Evolutionary conservation across 352 stramenopile genomes (phyloP), one percentile per base, ranked within the genome.

Genomic region (Pythium utonaiense): DNA sequence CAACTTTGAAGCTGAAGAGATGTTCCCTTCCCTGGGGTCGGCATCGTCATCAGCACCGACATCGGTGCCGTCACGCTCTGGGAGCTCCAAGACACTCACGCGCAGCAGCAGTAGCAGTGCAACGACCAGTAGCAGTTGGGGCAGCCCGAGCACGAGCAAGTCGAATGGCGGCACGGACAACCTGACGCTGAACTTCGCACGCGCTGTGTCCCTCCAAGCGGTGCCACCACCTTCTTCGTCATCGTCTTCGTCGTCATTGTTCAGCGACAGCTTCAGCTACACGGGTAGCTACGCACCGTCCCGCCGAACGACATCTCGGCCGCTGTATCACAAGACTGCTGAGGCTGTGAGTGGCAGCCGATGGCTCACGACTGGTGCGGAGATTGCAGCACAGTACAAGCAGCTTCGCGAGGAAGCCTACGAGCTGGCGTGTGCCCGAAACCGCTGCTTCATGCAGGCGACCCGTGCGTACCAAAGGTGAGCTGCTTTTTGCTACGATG

Each of bases 381-480:
- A 72, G 6, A 79, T 91, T 21, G 57, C 75, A 27, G 71, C 67
- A 9, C 84, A 95, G 71, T 95, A 95, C 66, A 68, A 85, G 62
- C 67, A 89, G 53, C 62, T 91, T 16, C 85, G 85, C 9, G 83
- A 91, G 56, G 71, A 86, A 34, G 85, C 83, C n/a, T 89, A 91
- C 60, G 67, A 93, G 64, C 70, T 90, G 50, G 83, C 85, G 6
- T 89, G 83, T 34, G 85, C 83, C 16, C 83, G 85, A 17, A 95
- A 95, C 74, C 86, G 89, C 48, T 95, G 85, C 57, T 93, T 95
- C 47, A 93, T 95, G 85, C 70, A 80, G 19, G 85, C 85, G 6
- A 95, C 85, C n/a, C 78, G 86, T 17, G 85, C 85, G 45, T 95
- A 88, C 60, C 77, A 80, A 53, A 89, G 73, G 83, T 93, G 78